Base-by-base conservation (phyloP, 2,329 filamentous ascomycete genomes). In the Scytalidium sp. region DNA sequence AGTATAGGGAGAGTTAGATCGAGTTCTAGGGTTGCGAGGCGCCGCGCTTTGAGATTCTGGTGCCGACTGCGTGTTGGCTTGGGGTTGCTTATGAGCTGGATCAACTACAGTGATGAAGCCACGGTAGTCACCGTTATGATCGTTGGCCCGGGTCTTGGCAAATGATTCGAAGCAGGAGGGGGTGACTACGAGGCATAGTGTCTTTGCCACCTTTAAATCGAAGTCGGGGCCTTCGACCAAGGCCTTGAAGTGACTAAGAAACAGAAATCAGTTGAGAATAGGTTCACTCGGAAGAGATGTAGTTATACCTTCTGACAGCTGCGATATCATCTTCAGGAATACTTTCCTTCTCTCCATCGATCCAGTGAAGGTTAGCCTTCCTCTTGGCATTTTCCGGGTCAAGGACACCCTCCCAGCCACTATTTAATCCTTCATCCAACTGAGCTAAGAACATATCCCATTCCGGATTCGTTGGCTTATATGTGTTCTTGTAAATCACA, bases 291-390 rank as follows among this genome's bases (percentile, higher is more conserved):
- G 25, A 25, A 29, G 11, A 45, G 21, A 7, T 41, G n/a, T 23
- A 48, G 43, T 5, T 9, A 7, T 49, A 57, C 56, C 50, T 48
- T 39, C 57, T 47, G 4, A 56, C 57, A 13, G 47, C 56, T 36
- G 52, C 52, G 3, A 58, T 19, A 47, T 61, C 53, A 10, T 50
- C 56, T 36, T 60, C 55, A 3, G 47, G 27, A 19, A 60, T 55
- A 6, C 49, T 43, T 10, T 49, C 50, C 15, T 56, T 47, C 3
- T 53, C 17, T 2, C 58, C 56, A 50, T 58, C 54, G 10, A 60
- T 50, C 58, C 58, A 59, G 25, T 58, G 48, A 11, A 59, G 19
- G 1, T 21, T 51, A 8, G 54, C 54, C 21, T 60, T 60, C 10
- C 32, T 39, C 20, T 50, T 57, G 17, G 52, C 36, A 2, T 36